These are phyloP conservation scores for Petunia secreta DNA, from an alignment of 257 asterid genomes.

Conservation along the genomic window DNA sequence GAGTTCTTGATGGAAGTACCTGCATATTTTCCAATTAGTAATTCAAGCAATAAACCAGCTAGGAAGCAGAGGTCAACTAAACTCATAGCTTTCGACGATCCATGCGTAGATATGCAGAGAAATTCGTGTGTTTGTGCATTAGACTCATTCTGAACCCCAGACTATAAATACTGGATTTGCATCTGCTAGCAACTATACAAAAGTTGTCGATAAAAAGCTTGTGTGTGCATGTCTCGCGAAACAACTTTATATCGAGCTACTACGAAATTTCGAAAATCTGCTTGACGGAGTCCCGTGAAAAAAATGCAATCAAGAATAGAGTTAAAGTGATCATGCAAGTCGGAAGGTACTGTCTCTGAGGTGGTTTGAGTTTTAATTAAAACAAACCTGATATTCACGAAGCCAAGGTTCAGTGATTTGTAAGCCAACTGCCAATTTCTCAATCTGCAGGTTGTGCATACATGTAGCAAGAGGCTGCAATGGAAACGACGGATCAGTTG, in stretches of 20 bases:
- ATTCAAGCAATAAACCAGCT: background rate
- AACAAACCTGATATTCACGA: slow-evolving; percentile 90
- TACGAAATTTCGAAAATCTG: background rate
- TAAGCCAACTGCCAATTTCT: slow-evolving; percentile 82
- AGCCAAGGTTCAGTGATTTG: slow-evolving; percentile 86
- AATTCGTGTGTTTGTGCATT: background rate
- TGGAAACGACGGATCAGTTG: background rate
- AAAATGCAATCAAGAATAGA: background rate
- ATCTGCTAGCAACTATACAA: background rate
- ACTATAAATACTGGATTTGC: background rate
- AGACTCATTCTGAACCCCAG: background rate
- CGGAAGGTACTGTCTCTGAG: background rate
- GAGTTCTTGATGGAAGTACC: slow-evolving; percentile 96
- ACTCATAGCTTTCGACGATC: background rate
- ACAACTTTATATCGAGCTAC: background rate
- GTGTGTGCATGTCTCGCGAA: background rate
- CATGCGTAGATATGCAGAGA: background rate
- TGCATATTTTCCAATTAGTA: slow-evolving; percentile 30
- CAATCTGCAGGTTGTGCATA: slow-evolving; percentile 84
- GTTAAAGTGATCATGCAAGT: background rate
- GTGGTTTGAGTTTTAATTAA: background rate
- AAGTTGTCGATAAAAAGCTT: background rate
- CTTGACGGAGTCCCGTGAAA: background rate
- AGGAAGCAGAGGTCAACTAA: slow-evolving; percentile 12
- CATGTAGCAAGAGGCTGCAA: slow-evolving; percentile 91